Evolutionary conservation across 1,284 basidiomycete genomes (phyloP).

Genomic region (Ceratobasidium sp.): DNA sequence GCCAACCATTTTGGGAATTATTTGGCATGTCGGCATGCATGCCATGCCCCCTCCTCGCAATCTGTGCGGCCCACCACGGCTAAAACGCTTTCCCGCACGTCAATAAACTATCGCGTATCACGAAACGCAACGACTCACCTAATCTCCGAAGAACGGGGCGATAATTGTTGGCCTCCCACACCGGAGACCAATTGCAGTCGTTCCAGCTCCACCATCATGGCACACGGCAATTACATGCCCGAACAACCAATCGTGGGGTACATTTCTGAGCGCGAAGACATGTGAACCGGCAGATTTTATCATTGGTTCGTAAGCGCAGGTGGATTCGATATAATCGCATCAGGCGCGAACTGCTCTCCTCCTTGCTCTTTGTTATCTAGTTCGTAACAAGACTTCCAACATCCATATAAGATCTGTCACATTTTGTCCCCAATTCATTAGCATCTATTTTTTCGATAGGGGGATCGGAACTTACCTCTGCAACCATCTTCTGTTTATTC

Average conservation of each 20-base stretch:
- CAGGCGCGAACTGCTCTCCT: conserved; percentile 65
- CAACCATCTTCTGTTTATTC: conserved; percentile 64
- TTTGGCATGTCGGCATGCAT: no score
- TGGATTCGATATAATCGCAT: conserved; percentile 75
- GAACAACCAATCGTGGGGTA: conserved; percentile 81
- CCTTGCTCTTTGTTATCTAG: conserved; percentile 61
- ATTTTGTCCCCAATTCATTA: background rate
- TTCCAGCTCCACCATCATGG: conserved; percentile 77
- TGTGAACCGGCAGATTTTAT: conserved; percentile 63
- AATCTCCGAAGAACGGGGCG: conserved; percentile 79
- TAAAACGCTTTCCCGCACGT: conserved; percentile 61
- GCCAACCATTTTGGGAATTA: no score
- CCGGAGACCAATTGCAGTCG: conserved; percentile 71
- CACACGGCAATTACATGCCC: conserved; percentile 72
- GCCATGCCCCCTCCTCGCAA: conserved; percentile 56
- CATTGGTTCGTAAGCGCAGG: conserved; percentile 68
- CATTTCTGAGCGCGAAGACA: conserved; percentile 72
- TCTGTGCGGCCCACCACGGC: conserved; percentile 50
- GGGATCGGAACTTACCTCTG: conserved; percentile 54
- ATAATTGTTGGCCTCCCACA: conserved; percentile 75
- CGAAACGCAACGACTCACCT: conserved; percentile 65
- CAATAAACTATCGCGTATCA: no score
- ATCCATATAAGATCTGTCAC: conserved; percentile 68
- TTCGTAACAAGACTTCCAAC: conserved; percentile 66
- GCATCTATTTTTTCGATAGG: background rate